Base-by-base conservation (phyloP, 2,329 filamentous ascomycete genomes). In the Fusarium duplospermum region DNA sequence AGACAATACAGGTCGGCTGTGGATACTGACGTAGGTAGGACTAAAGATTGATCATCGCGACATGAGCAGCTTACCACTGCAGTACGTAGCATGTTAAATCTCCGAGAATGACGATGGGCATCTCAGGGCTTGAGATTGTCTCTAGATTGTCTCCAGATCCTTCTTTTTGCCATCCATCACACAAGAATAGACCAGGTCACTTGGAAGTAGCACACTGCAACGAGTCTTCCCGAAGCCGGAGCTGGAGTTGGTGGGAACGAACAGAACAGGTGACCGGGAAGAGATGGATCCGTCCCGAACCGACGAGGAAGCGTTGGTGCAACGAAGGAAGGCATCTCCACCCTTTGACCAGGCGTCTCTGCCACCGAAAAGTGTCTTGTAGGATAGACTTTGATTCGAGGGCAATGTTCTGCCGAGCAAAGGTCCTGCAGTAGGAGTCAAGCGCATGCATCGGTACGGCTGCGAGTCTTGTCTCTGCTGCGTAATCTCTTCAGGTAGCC, bases 231-330 rank as follows among this genome's bases (percentile, higher is more conserved):
- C 70, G 68, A 72, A 72, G 64, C 68, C 64, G 70, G 70, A 72
- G 67, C 27, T 31, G 10, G 50, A 61, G 45, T 62, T 52, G 52
- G 64, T 67, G 70, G 62, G 58, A 72, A 70, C 64, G 29, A 33
- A 33, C 10, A 66, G 64, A 72, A 70, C 64, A 66, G 68, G 70
- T 64, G 67, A 71, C 59, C 68, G 42, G 67, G 62, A 66, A 64
- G 33, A 38, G 54, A 65, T 35, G 31, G n/a, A 69, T 71, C 70
- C 70, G 67, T 62, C 47, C 68, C 70, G 70, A 71, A 47, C 58
- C 58, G 64, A 66, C 57, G n/a, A 67, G 61, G 63, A 36, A 50
- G 40, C 38, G 22, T 57, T 27, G 33, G 61, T 62, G 16, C 20
- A 62, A 52, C 59, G 27, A 33, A 33, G 36, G 67, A 66, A 38